These are phyloP conservation scores for Sphaerulina populicola DNA, from an alignment of 2,329 filamentous ascomycete genomes.

Conservation along the genomic window DNA sequence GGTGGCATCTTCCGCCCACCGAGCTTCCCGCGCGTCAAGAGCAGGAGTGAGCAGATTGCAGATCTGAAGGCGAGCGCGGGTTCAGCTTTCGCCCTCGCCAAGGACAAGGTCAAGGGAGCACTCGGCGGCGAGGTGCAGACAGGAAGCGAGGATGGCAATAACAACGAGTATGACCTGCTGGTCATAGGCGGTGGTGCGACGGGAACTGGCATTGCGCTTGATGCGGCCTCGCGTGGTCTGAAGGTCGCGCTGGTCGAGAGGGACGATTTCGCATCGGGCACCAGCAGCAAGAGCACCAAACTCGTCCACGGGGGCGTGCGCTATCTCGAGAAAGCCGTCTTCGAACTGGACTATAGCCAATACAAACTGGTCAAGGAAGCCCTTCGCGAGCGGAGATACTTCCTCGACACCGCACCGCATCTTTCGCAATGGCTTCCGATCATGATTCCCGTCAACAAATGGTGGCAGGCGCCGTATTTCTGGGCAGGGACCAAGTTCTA, in stretches of 20 bases:
- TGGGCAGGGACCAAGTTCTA: conserved; percentile 74
- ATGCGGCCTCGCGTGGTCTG: conserved; percentile 68
- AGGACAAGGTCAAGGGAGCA: conserved; percentile 37
- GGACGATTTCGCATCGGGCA: conserved; percentile 74
- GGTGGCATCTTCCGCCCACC: conserved; percentile 61
- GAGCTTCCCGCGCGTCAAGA: conserved; percentile 55
- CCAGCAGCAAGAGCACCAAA: conserved; percentile 81
- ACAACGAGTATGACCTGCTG: conserved; percentile 63
- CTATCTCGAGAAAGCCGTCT: conserved; percentile 79
- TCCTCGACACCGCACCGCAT: conserved; percentile 74
- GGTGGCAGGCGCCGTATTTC: conserved; percentile 77
- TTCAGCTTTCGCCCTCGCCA: conserved; percentile 38
- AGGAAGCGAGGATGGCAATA: conserved; percentile 29
- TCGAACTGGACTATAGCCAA: conserved; percentile 76
- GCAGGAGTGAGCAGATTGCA: conserved; percentile 56
- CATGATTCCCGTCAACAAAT: conserved; percentile 71
- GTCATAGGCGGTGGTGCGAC: conserved; percentile 74
- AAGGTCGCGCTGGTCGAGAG: conserved; percentile 74
- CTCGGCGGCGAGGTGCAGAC: conserved; percentile 26
- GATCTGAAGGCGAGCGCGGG: conserved; percentile 49
- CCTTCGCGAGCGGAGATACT: conserved; percentile 72
- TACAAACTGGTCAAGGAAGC: conserved; percentile 71
- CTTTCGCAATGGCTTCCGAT: conserved; percentile 74
- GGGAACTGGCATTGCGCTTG: conserved; percentile 69
- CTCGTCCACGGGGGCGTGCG: conserved; percentile 77